A percentile compares a stretch with the other conserved stretches of the same genome.
phyloP scores from a whole-genome alignment of 768 basidiomycete genomes.

The Jaapia argillacea region DNA sequence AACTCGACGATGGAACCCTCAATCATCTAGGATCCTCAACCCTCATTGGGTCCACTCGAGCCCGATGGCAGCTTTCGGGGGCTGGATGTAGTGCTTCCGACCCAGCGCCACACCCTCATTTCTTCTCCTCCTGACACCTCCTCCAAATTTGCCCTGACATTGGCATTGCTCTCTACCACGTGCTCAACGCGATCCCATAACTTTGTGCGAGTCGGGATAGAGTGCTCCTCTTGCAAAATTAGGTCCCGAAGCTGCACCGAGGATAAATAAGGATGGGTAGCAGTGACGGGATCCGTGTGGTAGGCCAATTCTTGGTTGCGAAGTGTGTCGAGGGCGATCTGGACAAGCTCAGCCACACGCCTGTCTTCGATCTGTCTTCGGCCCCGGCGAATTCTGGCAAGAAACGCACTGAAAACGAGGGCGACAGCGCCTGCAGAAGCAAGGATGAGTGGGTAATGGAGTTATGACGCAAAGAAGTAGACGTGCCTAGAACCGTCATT shows the following conservation, averaged over 20 bases:
- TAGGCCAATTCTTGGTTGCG: constrained; percentile 77
- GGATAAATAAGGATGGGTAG: constrained; percentile 69
- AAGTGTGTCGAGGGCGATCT: constrained; percentile 69
- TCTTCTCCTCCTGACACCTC: constrained; percentile 83
- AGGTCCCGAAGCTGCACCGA: constrained; percentile 84
- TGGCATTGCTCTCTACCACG: constrained; percentile 84
- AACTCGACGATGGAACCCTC: too few relatives aligned
- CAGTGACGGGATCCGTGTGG: constrained; percentile 70
- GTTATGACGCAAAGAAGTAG: background rate
- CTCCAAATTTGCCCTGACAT: constrained; percentile 77
- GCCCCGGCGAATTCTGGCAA: constrained; percentile 31
- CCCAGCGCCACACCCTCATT: constrained; percentile 87
- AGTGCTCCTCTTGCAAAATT: constrained; percentile 74
- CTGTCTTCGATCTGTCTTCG: constrained; percentile 46
- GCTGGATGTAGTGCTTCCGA: constrained; percentile 33
- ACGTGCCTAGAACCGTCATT: constrained; percentile 49
- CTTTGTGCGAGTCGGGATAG: constrained; percentile 48
- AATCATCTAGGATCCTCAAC: too few relatives aligned
- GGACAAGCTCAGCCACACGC: constrained; percentile 66
- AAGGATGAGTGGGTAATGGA: constrained; percentile 3
- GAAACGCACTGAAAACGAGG: constrained; percentile 11
- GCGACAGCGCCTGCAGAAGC: constrained; percentile 11
- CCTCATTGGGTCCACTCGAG: background rate
- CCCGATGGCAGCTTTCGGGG: background rate
- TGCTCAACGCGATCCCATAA: constrained; percentile 80